Conservation (phyloP, 1,284 basidiomycete genomes). For the Bjerkandera adusta region DNA sequence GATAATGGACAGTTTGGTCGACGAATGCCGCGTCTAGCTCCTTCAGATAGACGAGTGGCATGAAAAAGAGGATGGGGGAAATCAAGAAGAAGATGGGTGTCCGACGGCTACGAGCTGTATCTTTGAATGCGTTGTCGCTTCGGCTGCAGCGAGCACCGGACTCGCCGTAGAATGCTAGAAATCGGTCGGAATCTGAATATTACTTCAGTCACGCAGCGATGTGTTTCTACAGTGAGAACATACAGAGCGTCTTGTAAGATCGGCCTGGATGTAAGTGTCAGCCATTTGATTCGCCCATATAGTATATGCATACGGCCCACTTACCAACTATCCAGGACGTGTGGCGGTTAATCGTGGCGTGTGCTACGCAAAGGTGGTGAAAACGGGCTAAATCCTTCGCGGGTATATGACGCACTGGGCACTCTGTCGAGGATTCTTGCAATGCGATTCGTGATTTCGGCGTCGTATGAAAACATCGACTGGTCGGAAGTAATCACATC, state of each 20-base stretch:
- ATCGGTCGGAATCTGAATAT: constrained; percentile 7
- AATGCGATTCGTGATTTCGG: constrained; percentile 1
- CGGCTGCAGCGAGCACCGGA: constrained; percentile 14
- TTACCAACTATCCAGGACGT: neutral
- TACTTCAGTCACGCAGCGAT: too few species aligned
- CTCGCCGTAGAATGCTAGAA: constrained; percentile 14
- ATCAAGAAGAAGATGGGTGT: constrained; percentile 19
- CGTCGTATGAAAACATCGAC: constrained; percentile 8
- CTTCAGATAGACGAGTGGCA: constrained; percentile 22
- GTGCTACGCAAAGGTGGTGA: too few species aligned
- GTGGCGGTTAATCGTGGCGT: neutral
- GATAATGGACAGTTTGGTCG: constrained; percentile 24
- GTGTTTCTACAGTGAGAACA: too few species aligned
- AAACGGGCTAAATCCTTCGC: too few species aligned
- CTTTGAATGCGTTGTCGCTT: constrained; percentile 12
- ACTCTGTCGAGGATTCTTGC: constrained; percentile 2
- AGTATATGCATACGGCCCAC: too few species aligned
- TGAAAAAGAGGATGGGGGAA: constrained; percentile 24
- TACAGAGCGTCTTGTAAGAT: too few species aligned
- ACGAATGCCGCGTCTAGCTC: constrained; percentile 25
- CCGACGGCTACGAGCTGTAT: neutral
- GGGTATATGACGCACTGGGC: too few species aligned
- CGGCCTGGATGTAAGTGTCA: too few species aligned
- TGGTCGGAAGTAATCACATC: constrained; percentile 3
- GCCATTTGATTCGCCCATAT: too few species aligned